These are phyloP conservation scores for Melampsora americana DNA, from an alignment of 1,284 basidiomycete genomes.

Conservation along the genomic window DNA sequence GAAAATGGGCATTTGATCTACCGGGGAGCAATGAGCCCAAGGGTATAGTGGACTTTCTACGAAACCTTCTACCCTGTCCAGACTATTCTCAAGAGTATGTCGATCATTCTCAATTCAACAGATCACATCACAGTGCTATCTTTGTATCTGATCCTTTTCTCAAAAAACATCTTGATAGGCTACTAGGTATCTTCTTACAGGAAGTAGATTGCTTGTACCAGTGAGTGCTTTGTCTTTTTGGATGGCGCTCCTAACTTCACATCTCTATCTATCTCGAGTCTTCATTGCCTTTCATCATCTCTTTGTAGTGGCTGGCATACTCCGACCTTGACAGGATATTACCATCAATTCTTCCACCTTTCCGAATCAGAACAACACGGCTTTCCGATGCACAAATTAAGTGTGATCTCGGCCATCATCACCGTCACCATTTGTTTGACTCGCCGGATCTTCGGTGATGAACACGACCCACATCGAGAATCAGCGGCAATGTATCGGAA, in stretches of 20 bases:
- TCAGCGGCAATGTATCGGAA: neutral
- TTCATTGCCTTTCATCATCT: neutral
- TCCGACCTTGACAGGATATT: constrained; percentile 29
- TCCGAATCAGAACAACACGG: constrained; percentile 21
- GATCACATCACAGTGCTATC: neutral
- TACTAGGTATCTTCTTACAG: constrained; percentile 24
- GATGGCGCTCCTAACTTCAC: neutral
- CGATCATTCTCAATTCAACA: neutral
- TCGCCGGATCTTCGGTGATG: constrained; percentile 1
- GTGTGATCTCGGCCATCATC: constrained; percentile 31
- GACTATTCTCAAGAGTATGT: constrained; percentile 22
- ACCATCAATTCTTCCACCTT: constrained; percentile 21
- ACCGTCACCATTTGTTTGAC: constrained; percentile 17
- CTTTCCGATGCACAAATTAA: constrained; percentile 13
- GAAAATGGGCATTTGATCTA: constrained; percentile 35
- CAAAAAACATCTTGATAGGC: neutral
- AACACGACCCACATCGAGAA: neutral
- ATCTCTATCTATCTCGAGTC: neutral
- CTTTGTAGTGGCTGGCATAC: constrained; percentile 33
- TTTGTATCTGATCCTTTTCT: neutral
- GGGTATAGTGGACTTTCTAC: constrained; percentile 11
- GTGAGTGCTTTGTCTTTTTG: constrained; percentile 9
- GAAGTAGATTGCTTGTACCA: constrained; percentile 43
- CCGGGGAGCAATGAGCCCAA: constrained; percentile 12
- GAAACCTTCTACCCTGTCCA: constrained; percentile 17